These are phyloP conservation scores for Nigrospora osmanthi DNA, from an alignment of 2,329 filamentous ascomycete species.

Conservation along the genomic window DNA sequence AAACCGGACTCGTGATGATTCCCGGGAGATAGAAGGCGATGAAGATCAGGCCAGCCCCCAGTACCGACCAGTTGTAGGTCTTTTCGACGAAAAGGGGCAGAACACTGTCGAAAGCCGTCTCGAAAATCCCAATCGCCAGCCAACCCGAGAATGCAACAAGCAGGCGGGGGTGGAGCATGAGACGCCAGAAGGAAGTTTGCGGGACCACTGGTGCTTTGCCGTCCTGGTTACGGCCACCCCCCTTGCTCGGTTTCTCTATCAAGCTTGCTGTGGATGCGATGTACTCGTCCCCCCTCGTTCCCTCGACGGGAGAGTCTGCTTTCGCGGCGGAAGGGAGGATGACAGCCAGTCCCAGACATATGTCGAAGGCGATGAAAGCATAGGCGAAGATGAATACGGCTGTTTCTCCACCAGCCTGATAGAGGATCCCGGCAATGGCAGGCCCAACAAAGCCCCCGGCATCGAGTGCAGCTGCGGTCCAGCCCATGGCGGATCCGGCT, in stretches of 20 bases:
- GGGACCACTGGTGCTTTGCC: neutral
- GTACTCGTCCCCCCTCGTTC: neutral
- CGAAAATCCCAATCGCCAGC: neutral
- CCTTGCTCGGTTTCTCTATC: neutral
- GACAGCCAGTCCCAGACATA: slow-evolving; percentile 3
- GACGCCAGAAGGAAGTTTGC: neutral
- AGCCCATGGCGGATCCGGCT: slow-evolving; percentile 8
- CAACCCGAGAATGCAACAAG: neutral
- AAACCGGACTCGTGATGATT: neutral
- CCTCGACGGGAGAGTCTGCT: neutral
- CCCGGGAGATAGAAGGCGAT: neutral
- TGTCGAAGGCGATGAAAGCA: slow-evolving; percentile 1
- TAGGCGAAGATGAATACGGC: slow-evolving; percentile 5
- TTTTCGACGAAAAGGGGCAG: slow-evolving; percentile 1
- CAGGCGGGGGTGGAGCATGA: neutral
- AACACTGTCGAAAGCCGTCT: slow-evolving; percentile 1
- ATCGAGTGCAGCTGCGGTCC: slow-evolving; percentile 4
- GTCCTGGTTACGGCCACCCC: too few species aligned
- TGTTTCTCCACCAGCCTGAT: slow-evolving; percentile 4
- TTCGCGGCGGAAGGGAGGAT: neutral
- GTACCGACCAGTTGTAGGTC: neutral
- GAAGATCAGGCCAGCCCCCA: neutral
- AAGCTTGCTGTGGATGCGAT: neutral
- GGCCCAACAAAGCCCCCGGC: slow-evolving; percentile 7
- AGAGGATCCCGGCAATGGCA: slow-evolving; percentile 7